Evolutionary conservation across 2,329 filamentous ascomycete genomes (phyloP).

Genomic region (Talaromyces sp.): DNA sequence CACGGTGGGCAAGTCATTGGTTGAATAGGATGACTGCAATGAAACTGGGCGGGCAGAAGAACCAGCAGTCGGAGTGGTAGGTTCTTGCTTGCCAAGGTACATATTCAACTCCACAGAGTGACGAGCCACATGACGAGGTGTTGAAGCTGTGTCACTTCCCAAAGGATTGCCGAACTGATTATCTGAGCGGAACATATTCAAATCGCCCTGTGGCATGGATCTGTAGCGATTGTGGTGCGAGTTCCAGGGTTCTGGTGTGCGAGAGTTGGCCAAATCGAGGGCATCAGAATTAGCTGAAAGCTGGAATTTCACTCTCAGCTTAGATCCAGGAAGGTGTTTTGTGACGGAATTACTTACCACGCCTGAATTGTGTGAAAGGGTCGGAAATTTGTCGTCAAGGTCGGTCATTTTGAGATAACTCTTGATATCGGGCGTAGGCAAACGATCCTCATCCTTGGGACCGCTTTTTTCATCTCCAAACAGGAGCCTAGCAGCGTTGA

Average conservation of each 20-base stretch:
- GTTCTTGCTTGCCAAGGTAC: slow-evolving; percentile 30
- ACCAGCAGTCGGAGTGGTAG: slow-evolving; percentile 24
- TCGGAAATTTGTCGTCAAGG: slow-evolving; percentile 81
- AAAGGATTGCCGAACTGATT: slow-evolving; percentile 30
- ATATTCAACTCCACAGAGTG: slow-evolving; percentile 46
- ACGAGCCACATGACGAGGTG: slow-evolving; percentile 39
- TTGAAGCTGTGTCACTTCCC: slow-evolving; percentile 27
- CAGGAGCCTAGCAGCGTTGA: slow-evolving; percentile 79
- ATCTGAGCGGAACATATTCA: slow-evolving; percentile 41
- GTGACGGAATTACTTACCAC: slow-evolving; percentile 46
- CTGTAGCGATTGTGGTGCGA: slow-evolving; percentile 66
- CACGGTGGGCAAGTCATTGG: slow-evolving; percentile 80
- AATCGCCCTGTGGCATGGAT: slow-evolving; percentile 56
- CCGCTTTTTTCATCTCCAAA: slow-evolving; percentile 68
- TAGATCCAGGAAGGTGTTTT: not conserved
- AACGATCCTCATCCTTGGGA: slow-evolving; percentile 46
- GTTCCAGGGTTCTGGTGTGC: slow-evolving; percentile 63
- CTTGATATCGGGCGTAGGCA: slow-evolving; percentile 62
- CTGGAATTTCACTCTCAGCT: slow-evolving; percentile 46
- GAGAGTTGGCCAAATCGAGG: slow-evolving; percentile 71
- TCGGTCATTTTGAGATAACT: slow-evolving; percentile 68
- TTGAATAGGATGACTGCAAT: slow-evolving; percentile 81
- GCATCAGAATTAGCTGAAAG: slow-evolving; percentile 77
- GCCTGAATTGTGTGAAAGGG: slow-evolving; percentile 49
- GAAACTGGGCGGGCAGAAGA: slow-evolving; percentile 39